Conservation (phyloP, 164 flowering plant genomes). For the Vitis amurensis region DNA sequence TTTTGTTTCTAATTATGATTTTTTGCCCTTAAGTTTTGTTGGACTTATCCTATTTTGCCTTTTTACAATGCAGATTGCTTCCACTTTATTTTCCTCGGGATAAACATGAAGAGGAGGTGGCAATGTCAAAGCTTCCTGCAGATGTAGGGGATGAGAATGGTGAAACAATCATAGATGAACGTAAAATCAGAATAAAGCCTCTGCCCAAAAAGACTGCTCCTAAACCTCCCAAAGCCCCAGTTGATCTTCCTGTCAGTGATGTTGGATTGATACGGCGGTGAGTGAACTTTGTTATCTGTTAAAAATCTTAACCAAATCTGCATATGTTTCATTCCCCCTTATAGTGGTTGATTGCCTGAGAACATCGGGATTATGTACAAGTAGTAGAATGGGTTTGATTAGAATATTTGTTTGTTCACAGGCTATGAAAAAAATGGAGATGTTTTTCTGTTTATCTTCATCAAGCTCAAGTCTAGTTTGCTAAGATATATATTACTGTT, state of each 20-base stretch:
- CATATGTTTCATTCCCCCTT: neutral
- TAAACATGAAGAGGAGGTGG: slow-evolving; percentile 88
- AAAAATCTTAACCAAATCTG: neutral
- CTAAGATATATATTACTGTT: no score
- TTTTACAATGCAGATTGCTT: slow-evolving; percentile 63
- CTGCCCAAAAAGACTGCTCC: slow-evolving; percentile 64
- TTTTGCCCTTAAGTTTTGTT: neutral
- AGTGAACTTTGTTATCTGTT: slow-evolving; percentile 20
- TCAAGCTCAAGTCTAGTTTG: no score
- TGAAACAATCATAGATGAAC: slow-evolving; percentile 88
- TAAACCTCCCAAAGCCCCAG: slow-evolving; percentile 42
- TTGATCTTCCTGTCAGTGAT: slow-evolving; percentile 70
- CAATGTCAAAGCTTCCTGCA: slow-evolving; percentile 92
- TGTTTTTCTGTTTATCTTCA: no score
- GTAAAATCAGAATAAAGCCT: slow-evolving; percentile 94
- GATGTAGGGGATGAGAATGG: slow-evolving; percentile 99
- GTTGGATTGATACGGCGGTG: slow-evolving; percentile 74
- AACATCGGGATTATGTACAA: neutral
- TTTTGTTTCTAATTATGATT: neutral
- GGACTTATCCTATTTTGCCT: neutral
- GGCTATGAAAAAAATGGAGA: no score
- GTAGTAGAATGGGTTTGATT: neutral
- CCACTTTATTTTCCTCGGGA: slow-evolving; percentile 99
- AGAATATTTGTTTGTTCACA: no score
- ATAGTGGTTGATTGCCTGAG: neutral